phyloP scores from a whole-genome alignment of 768 basidiomycete species.

The Trametes villosa region DNA sequence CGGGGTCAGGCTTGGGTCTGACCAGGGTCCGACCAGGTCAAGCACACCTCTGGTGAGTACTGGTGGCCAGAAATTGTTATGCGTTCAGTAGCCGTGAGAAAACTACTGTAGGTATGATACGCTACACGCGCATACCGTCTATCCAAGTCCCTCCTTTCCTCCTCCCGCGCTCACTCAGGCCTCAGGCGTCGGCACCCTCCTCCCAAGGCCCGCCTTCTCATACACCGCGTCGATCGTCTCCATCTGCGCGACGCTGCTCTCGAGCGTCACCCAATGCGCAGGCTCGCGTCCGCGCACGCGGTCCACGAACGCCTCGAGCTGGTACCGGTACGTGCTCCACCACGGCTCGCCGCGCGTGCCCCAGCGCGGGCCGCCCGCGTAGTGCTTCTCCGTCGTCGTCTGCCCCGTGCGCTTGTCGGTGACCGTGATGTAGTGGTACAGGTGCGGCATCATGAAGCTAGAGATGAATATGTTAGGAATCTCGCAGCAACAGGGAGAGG shows the following conservation, averaged over 20 bases:
- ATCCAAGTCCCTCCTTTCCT: not conserved
- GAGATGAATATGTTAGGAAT: not conserved
- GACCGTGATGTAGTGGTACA: conserved; percentile 34
- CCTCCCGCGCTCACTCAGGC: too few relatives aligned
- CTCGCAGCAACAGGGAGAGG: not conserved
- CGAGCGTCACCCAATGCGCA: conserved; percentile 55
- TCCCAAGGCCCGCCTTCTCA: conserved; percentile 36
- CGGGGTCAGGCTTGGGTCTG: too few relatives aligned
- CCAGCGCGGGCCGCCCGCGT: conserved; percentile 37
- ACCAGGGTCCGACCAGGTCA: too few relatives aligned
- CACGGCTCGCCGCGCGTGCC: conserved; percentile 52
- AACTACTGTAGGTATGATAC: not conserved
- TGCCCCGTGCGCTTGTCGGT: conserved; percentile 38
- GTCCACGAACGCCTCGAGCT: conserved; percentile 69
- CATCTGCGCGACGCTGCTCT: conserved; percentile 62
- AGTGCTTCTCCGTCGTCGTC: conserved; percentile 44
- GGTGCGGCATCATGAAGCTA: conserved; percentile 30
- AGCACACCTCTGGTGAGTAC: too few relatives aligned
- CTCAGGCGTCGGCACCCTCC: conserved; percentile 2
- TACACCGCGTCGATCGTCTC: conserved; percentile 63
- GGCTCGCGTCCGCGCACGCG: conserved; percentile 55
- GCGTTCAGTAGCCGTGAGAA: too few relatives aligned
- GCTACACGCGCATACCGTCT: not conserved
- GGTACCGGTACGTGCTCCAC: conserved; percentile 55
- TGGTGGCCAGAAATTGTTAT: too few relatives aligned